Evolutionary conservation across 2,329 filamentous ascomycete species (phyloP).

Genomic region (Blastomyces silverae): DNA sequence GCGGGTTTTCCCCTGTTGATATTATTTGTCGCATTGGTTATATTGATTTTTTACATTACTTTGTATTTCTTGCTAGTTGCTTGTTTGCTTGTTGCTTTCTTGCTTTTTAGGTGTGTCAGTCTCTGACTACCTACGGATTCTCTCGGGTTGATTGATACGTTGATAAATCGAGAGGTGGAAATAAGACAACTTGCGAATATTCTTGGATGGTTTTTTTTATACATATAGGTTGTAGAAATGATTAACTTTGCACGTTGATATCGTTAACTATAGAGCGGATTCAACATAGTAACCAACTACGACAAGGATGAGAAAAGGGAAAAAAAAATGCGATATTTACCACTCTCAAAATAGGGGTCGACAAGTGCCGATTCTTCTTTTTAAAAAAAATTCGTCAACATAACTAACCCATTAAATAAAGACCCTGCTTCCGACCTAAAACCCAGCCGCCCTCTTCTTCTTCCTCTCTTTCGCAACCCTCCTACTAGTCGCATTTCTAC

Average conservation of each 20-base stretch:
- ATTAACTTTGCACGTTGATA: not conserved
- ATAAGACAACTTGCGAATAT: not conserved
- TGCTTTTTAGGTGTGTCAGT: too few species aligned
- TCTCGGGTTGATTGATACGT: not conserved
- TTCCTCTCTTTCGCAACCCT: constrained; percentile 29
- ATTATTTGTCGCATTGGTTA: not conserved
- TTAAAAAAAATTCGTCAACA: not conserved
- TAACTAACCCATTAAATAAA: not conserved
- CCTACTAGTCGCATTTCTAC: constrained; percentile 29
- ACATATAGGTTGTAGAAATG: not conserved
- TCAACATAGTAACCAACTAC: not conserved
- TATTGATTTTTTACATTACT: not conserved
- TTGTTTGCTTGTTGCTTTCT: not conserved
- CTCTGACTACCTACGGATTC: not conserved
- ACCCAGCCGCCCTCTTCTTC: constrained; percentile 39
- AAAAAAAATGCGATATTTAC: not conserved
- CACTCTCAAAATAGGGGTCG: not conserved
- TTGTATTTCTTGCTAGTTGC: not conserved
- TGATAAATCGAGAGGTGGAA: not conserved
- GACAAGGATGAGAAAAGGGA: not conserved
- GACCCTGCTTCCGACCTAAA: constrained; percentile 24
- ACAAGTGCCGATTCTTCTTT: too few species aligned
- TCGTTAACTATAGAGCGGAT: not conserved
- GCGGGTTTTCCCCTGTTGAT: not conserved
- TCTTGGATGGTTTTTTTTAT: not conserved